Evolutionary conservation across 108 stramenopile species (phyloP), one percentile per base, ranked within the genome.

Genomic region (Fragilariopsis cylindrus): DNA sequence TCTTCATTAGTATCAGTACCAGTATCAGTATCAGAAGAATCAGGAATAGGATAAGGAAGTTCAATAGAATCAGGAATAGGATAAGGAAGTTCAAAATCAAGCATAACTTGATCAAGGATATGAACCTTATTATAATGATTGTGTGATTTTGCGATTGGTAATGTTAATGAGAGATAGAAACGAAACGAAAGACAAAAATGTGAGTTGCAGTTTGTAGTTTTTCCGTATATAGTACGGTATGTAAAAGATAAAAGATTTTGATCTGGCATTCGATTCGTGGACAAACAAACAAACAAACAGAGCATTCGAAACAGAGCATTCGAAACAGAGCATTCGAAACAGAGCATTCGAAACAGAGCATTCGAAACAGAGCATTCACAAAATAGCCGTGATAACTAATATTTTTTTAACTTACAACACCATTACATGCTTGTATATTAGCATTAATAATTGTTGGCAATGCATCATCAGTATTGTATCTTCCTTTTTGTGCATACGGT

Each of bases 381-480:
- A n/a, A 57, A 19, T 7, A n/a, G 15, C n/a, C 15, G 57, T 7
- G 41, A 18, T 41, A 43, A 8, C 21, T 21, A 21, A 21, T 21
- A 21, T 21, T 21, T 30, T 2, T 30, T 30, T 0, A 16, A 63
- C 62, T 63, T 15, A 63, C 62, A 42, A 68, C 67, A 48, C 67
- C 67, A 48, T 68, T 68, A 44, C 67, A 68, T 16, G 67, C 67
- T 9, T 41, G 42, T 21, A 68, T 68, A 30, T 68, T 48, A 3
- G 39, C 12, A 11, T 52, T 48, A 48, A 68, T 7, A 16, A 68
- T 11, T 1, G 48, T 5, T 41, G 67, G 67, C n/a, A 39, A 6
- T 16, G 42, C 67, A 3, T 21, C 67, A 30, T 68, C 15, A 18
- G 18, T 13, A 19, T 68, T 68, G 0, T n/a, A n/a, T 48, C 9